Base-by-base conservation (phyloP, 352 stramenopile species). In the Phytophthora sp. region DNA sequence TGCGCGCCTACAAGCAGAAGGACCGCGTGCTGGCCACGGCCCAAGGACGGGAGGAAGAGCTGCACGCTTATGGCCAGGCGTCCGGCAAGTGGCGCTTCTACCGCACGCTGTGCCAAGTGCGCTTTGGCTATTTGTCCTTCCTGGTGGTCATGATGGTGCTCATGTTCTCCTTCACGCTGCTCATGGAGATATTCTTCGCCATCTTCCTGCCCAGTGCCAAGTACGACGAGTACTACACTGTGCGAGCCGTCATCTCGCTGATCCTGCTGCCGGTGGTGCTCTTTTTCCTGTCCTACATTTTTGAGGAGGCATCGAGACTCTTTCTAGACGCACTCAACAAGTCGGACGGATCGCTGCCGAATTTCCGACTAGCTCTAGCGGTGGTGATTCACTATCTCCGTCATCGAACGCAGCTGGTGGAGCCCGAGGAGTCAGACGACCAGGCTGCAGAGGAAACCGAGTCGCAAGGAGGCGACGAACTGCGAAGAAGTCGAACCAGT, bases 141-240 rank as follows among this genome's bases (percentile, higher is more conserved):
- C 66, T 94, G n/a, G 83, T 92, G 56, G 65, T 90, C 39, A 91
- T 94, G 83, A 69, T 89, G 41, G 79, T 94, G 66, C 57, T 94
- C 66, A 90, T 94, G 71, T 89, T 92, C 65, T 94, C 84, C 12
- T 92, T 94, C 61, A 90, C 82, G 63, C 52, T 89, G 50, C 67
- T 94, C 39, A 94, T 94, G 84, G 84, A 92, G 69, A 84, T 94
- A 52, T 94, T 92, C 74, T 94, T 94, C 54, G 78, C 81, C 18
- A 88, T 94, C 54, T 94, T 94, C 53, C 65, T 94, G 32, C 84
- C 84, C 20, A 91, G 81, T 41, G 83, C 84, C 57, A 89, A 89
- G 58, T 88, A 78, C 58, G 75, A 87, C 48, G 70, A 82, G 13
- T 84, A 88, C 32, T 93, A 89, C 58, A 62, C 79, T 37, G 37